Percentiles rank a stretch among this genome's conserved stretches.
phyloP scores from a whole-genome alignment of 352 stramenopile genomes.

The Globisporangium apiculatum region DNA sequence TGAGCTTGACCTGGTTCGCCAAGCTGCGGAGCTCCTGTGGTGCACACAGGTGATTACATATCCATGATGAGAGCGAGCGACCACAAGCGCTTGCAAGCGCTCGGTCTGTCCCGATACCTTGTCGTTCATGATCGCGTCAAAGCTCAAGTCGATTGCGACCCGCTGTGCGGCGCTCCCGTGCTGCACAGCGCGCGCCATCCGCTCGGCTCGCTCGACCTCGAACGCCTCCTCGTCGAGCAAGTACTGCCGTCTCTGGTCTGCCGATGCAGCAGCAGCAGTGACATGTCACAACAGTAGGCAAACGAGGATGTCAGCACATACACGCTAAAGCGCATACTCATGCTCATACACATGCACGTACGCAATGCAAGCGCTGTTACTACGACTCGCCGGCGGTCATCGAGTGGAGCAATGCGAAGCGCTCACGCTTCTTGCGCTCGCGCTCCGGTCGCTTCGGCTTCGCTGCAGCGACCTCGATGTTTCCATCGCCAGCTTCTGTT shows the following conservation, averaged over 20 bases:
- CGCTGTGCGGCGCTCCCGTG: constrained; percentile 22
- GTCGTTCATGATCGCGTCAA: constrained; percentile 79
- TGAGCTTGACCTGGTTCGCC: constrained; percentile 70
- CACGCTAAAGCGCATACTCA: background rate
- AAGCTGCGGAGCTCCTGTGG: constrained; percentile 54
- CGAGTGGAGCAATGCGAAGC: constrained; percentile 41
- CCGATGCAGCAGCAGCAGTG: background rate
- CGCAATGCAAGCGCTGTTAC: background rate
- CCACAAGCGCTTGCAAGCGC: no score
- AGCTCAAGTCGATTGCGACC: constrained; percentile 61
- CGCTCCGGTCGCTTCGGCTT: constrained; percentile 23
- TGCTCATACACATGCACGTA: background rate
- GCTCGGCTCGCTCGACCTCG: constrained; percentile 22
- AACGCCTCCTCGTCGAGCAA: constrained; percentile 30
- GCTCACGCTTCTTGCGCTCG: constrained; percentile 46
- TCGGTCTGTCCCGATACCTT: constrained; percentile 22
- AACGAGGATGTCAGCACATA: background rate
- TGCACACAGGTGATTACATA: background rate
- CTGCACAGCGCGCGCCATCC: constrained; percentile 22
- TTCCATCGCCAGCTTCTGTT: background rate
- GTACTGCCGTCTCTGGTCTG: constrained; percentile 48
- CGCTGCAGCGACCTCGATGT: background rate
- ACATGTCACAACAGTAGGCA: background rate
- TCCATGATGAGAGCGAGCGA: no score
- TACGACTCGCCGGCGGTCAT: constrained; percentile 46